These are phyloP conservation scores for Carex parvula DNA, from an alignment of 176 grass and related monocot genomes.

Conservation along the genomic window DNA sequence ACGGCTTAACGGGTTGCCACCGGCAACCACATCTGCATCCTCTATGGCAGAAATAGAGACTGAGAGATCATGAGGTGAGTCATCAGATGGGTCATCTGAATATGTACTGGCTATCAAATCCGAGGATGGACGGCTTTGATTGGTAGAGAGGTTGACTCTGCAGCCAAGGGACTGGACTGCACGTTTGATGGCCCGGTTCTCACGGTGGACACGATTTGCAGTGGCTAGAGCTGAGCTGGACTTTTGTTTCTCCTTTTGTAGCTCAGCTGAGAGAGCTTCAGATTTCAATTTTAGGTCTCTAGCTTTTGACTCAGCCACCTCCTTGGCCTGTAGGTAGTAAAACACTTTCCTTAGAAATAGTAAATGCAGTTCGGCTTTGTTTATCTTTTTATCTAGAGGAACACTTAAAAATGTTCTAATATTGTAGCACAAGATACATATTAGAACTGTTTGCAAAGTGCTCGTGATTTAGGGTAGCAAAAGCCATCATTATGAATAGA, in stretches of 20 bases:
- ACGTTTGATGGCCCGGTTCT: constrained; percentile 65
- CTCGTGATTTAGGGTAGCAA: too few relatives aligned
- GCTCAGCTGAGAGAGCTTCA: constrained; percentile 47
- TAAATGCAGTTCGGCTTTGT: background rate
- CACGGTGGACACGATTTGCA: constrained; percentile 51
- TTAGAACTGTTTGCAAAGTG: too few relatives aligned
- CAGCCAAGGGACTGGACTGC: constrained; percentile 83
- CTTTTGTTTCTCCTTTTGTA: constrained; percentile 54
- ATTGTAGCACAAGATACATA: constrained; percentile 21
- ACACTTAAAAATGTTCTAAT: background rate
- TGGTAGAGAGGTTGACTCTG: constrained; percentile 53
- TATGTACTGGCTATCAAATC: constrained; percentile 16
- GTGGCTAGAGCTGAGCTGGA: constrained; percentile 48
- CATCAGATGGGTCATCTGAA: constrained; percentile 28
- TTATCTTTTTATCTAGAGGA: background rate
- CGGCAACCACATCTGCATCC: constrained; percentile 46
- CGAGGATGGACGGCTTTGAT: constrained; percentile 22
- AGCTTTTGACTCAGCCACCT: constrained; percentile 48
- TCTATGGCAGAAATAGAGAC: constrained; percentile 81
- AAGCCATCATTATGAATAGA: too few relatives aligned
- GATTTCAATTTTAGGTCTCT: constrained; percentile 53
- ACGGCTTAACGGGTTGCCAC: constrained; percentile 32
- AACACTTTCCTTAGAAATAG: background rate
- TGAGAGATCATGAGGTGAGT: constrained; percentile 33
- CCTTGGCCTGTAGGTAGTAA: constrained; percentile 44